Evolutionary conservation across 345 rosid genomes (phyloP), one percentile per base, ranked within the genome.

Genomic region (Clausena lansium): DNA sequence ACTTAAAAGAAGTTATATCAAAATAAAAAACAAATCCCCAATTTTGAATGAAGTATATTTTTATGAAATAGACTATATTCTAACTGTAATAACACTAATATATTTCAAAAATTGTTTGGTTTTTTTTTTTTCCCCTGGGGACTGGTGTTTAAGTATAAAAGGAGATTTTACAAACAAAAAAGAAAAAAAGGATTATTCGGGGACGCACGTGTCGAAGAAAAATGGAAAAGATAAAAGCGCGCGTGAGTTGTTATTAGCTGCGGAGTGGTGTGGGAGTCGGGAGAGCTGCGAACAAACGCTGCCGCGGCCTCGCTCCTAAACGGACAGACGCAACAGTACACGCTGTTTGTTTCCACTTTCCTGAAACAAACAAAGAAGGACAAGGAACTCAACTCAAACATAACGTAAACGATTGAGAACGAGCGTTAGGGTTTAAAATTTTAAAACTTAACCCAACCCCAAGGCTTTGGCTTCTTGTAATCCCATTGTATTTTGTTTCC

Each of bases 261-360:
- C 8, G 58, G 7, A 4, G 15, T 35, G 19, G 17, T 28, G 24
- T 27, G 13, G 24, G 22, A 15, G 7, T 38, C 5, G 60, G n/a
- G 25, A 47, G 24, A 69, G 57, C 58, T 27, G 59, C 73, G 50
- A 27, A 69, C 73, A 45, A n/a, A 69, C 73, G 19, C 73, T 69
- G 39, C 39, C 67, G 17, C 67, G 59, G 47, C 52, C 33, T 52
- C 60, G 22, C 36, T 32, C 67, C 22, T 1, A 6, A 19, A 52
- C 67, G 19, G 20, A 63, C 57, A 6, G 22, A 52, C 67, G 7
- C 4, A 32, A 32, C n/a, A n/a, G n/a, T n/a, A n/a, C 24, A 4
- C 60, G 33, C 73, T 25, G 24, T 45, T 15, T 69, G n/a, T 50
- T 70, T 70, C 15, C 50, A 3, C 50, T 13, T 45, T 3, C 30